Percentiles rank a stretch among this genome's conserved stretches.
Evolutionary conservation across 1,284 basidiomycete species (phyloP).

Genomic region (Boletus smithii): DNA sequence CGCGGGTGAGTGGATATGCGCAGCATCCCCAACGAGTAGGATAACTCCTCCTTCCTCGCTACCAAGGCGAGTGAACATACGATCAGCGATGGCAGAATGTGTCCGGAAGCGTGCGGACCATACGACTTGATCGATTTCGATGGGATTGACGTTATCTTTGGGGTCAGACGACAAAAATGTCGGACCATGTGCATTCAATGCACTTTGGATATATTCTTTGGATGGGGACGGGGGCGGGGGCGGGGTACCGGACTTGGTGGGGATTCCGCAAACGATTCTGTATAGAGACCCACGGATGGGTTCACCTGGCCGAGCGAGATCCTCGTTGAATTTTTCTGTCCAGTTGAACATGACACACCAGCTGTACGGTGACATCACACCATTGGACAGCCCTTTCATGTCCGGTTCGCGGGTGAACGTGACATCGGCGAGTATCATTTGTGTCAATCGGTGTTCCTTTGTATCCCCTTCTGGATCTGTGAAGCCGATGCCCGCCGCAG

Average conservation of each 20-base stretch:
- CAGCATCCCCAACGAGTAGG: slow-evolving; percentile 42
- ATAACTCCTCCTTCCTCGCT: slow-evolving; percentile 24
- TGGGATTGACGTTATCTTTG: slow-evolving; percentile 26
- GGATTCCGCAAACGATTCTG: background rate
- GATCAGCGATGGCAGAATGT: slow-evolving; percentile 39
- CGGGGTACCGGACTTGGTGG: background rate
- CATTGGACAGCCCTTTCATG: background rate
- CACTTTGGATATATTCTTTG: background rate
- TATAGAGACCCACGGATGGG: background rate
- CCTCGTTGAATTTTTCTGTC: background rate
- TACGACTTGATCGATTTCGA: slow-evolving; percentile 32
- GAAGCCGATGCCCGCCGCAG: background rate
- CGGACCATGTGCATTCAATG: background rate
- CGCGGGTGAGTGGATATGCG: slow-evolving; percentile 43
- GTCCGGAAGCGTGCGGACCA: slow-evolving; percentile 39
- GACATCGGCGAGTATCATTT: background rate
- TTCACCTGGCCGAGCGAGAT: background rate
- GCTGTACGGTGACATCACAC: background rate
- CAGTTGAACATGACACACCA: background rate
- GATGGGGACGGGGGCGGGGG: background rate
- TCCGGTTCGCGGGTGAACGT: background rate
- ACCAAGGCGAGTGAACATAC: slow-evolving; percentile 29
- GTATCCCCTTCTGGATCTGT: background rate
- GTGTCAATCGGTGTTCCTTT: background rate
- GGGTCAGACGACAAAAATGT: background rate